Evolutionary conservation across 2,329 filamentous ascomycete genomes (phyloP).

Genomic region (Uncinocarpus reesii): DNA sequence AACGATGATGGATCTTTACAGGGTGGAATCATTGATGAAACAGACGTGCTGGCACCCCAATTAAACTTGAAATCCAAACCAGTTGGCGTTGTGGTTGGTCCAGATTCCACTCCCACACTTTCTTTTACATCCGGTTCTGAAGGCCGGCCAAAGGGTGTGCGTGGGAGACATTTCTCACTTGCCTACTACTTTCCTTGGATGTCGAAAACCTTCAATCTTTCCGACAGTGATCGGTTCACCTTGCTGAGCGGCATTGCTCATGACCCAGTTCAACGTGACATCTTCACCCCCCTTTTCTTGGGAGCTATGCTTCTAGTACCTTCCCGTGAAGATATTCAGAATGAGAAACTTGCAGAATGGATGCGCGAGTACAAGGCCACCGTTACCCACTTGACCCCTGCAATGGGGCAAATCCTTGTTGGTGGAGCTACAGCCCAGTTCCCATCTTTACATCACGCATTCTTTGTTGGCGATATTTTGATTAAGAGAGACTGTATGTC

Average conservation of each 20-base stretch:
- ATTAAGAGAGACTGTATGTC: constrained; percentile 71
- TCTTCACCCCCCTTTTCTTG: constrained; percentile 82
- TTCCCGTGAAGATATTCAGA: constrained; percentile 69
- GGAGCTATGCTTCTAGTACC: constrained; percentile 72
- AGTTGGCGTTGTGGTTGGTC: constrained; percentile 69
- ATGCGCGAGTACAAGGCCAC: constrained; percentile 64
- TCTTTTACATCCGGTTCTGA: constrained; percentile 64
- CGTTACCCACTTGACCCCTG: constrained; percentile 82
- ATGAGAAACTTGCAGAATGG: constrained; percentile 83
- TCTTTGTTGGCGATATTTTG: constrained; percentile 86
- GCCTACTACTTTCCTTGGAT: constrained; percentile 90
- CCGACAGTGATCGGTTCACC: constrained; percentile 63
- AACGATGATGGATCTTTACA: constrained; percentile 58
- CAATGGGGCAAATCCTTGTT: constrained; percentile 92
- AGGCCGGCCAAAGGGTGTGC: constrained; percentile 75
- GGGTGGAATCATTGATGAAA: constrained; percentile 57
- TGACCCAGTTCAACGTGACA: constrained; percentile 51
- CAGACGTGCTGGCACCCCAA: constrained; percentile 55
- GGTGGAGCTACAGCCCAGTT: constrained; percentile 71
- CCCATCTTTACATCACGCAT: constrained; percentile 62
- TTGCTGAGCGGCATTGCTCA: constrained; percentile 73
- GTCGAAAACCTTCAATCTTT: constrained; percentile 68
- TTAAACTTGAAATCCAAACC: constrained; percentile 45
- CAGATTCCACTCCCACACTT: constrained; percentile 70
- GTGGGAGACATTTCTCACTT: constrained; percentile 75